These are phyloP conservation scores for Leptographium radiaticola DNA, from an alignment of 2,329 filamentous ascomycete genomes.

Conservation along the genomic window DNA sequence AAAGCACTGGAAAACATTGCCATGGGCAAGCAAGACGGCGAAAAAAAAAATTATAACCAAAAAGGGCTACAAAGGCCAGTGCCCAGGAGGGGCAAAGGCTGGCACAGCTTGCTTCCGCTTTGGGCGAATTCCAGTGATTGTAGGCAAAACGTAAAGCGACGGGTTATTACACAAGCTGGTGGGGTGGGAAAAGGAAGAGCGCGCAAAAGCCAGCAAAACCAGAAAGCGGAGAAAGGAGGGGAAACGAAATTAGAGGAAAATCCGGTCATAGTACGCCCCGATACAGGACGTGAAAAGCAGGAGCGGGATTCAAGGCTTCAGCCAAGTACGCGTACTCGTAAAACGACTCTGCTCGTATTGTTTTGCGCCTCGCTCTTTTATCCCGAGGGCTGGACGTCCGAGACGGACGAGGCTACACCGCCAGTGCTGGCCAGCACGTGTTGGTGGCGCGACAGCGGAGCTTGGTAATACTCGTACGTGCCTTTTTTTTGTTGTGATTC, in stretches of 20 bases:
- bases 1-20: not conserved
- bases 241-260: not conserved
- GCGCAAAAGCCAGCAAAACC: not conserved
- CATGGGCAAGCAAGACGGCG: not conserved
- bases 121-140: not conserved
- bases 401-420: not conserved
- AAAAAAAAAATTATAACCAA: not conserved
- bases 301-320: no score
- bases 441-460: not conserved
- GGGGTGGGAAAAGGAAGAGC: not conserved
- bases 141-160: not conserved
- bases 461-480: not conserved
- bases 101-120: conserved; percentile 2
- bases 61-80: not conserved
- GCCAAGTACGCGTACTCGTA: no score
- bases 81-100: not conserved
- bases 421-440: not conserved
- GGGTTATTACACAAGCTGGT: not conserved
- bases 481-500: no score
- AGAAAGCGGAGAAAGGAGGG: not conserved
- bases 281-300: no score
- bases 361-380: no score
- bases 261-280: not conserved
- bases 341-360: no score
- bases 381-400: not conserved